Percentiles rank a stretch among this genome's conserved stretches.
These are phyloP conservation scores for Podospora sp. DNA, from an alignment of 495 filamentous ascomycete species.

Conservation along the genomic window DNA sequence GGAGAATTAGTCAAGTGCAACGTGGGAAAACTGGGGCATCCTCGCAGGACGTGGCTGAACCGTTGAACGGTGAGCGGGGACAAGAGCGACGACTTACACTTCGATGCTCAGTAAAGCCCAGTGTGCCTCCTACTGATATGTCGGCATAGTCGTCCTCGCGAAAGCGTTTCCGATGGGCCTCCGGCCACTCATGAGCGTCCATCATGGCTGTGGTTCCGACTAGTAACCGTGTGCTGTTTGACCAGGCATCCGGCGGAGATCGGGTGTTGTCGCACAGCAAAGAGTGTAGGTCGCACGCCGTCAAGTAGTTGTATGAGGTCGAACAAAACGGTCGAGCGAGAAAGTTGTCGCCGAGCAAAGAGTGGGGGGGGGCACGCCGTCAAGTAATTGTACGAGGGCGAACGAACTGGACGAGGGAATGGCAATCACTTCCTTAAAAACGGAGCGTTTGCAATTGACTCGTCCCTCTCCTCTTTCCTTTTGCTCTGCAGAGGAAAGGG, in stretches of 20 bases:
- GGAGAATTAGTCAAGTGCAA: conserved; percentile 15
- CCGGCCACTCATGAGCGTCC: conserved; percentile 25
- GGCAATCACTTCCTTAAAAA: background rate
- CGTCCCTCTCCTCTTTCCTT: conserved; percentile 3
- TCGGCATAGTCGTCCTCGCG: conserved; percentile 40
- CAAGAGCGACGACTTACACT: conserved; percentile 39
- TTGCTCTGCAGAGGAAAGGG: conserved; percentile 18
- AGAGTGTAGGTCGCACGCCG: background rate
- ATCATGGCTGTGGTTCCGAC: conserved; percentile 17
- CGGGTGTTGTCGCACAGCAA: background rate
- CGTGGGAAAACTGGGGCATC: background rate
- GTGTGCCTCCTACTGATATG: conserved; percentile 26
- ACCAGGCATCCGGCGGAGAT: background rate
- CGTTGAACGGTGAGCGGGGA: background rate
- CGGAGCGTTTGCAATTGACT: background rate
- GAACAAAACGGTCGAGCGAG: background rate
- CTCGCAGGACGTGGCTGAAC: background rate
- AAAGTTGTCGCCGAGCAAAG: background rate
- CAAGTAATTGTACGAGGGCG: background rate
- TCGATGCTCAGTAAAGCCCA: conserved; percentile 52
- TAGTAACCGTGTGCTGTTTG: background rate
- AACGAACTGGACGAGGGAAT: background rate
- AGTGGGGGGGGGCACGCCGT: background rate
- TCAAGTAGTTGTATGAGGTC: background rate
- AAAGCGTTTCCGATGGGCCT: conserved; percentile 34